These are phyloP conservation scores for Pyricularia sp. DNA, from an alignment of 2,329 filamentous ascomycete genomes.

Conservation along the genomic window DNA sequence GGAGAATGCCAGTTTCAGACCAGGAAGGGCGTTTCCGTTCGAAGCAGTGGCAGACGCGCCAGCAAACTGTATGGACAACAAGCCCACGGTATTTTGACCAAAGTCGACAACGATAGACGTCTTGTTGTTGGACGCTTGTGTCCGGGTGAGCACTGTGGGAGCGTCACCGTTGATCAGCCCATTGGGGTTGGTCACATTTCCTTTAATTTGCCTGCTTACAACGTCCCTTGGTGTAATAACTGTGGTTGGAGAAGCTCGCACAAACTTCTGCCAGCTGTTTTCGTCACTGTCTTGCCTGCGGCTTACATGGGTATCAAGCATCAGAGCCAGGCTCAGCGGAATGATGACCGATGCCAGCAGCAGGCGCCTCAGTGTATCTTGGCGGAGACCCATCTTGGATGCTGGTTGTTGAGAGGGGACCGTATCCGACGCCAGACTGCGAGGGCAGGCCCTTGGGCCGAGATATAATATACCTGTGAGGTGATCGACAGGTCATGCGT, in stretches of 20 bases:
- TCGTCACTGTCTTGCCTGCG: not conserved
- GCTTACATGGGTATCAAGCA: not conserved
- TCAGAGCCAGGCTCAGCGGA: not conserved
- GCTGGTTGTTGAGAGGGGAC: not conserved
- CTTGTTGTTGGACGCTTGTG: slow-evolving; percentile 7
- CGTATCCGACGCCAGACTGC: not conserved
- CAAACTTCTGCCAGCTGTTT: slow-evolving; percentile 23
- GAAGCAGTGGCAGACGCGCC: slow-evolving; percentile 15
- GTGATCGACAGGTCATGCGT: not conserved
- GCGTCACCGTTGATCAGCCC: slow-evolving; percentile 17
- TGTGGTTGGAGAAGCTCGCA: slow-evolving; percentile 21
- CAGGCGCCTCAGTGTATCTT: not conserved
- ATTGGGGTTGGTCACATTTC: slow-evolving; percentile 24
- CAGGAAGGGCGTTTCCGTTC: slow-evolving; percentile 16
- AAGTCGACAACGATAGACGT: slow-evolving; percentile 35
- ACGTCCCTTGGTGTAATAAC: slow-evolving; percentile 4
- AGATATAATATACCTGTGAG: not conserved
- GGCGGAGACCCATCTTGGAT: not conserved
- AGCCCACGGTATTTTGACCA: slow-evolving; percentile 32
- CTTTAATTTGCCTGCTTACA: slow-evolving; percentile 14
- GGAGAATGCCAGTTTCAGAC: slow-evolving; percentile 33
- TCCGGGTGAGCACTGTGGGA: slow-evolving; percentile 19
- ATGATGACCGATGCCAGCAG: not conserved
- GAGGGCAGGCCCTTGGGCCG: not conserved
- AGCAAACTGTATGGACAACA: slow-evolving; percentile 28